Evolutionary conservation across 352 stramenopile genomes (phyloP).

Genomic region (Aphanomyces stellatus): DNA sequence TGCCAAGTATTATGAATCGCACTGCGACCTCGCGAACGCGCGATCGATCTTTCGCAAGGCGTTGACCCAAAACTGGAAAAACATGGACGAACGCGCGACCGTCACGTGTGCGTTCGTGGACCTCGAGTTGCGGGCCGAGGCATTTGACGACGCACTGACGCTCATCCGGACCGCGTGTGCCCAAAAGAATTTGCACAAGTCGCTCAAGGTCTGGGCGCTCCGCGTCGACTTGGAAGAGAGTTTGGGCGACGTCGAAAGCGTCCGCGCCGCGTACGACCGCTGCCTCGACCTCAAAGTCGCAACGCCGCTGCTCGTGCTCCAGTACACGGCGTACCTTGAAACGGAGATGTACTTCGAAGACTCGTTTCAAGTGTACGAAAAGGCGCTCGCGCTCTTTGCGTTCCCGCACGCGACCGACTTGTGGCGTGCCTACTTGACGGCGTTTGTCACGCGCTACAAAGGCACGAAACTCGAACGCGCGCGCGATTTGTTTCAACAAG

Average conservation of each 20-base stretch:
- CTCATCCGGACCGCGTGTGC: constrained; percentile 79
- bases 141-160: constrained; percentile 91
- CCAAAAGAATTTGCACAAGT: constrained; percentile 83
- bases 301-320: constrained; percentile 95
- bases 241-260: constrained; percentile 92
- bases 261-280: constrained; percentile 92
- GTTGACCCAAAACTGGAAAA: constrained; percentile 56
- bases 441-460: constrained; percentile 94
- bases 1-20: constrained; percentile 92
- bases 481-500: constrained; percentile 95
- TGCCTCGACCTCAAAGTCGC: constrained; percentile 95
- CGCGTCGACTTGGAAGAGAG: constrained; percentile 98
- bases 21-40: constrained; percentile 88
- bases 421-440: constrained; percentile 92
- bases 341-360: constrained; percentile 98
- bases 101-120: constrained; percentile 95
- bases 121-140: constrained; percentile 92
- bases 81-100: constrained; percentile 88
- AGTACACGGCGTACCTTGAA: constrained; percentile 95
- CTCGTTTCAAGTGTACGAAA: constrained; percentile 91
- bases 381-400: constrained; percentile 61
- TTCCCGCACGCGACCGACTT: constrained; percentile 96
- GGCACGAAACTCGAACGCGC: constrained; percentile 95
- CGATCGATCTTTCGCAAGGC: constrained; percentile 90
- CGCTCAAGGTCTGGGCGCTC: constrained; percentile 93